Conservation (phyloP, 2,329 filamentous ascomycete genomes). For the Colletotrichum trifolii region DNA sequence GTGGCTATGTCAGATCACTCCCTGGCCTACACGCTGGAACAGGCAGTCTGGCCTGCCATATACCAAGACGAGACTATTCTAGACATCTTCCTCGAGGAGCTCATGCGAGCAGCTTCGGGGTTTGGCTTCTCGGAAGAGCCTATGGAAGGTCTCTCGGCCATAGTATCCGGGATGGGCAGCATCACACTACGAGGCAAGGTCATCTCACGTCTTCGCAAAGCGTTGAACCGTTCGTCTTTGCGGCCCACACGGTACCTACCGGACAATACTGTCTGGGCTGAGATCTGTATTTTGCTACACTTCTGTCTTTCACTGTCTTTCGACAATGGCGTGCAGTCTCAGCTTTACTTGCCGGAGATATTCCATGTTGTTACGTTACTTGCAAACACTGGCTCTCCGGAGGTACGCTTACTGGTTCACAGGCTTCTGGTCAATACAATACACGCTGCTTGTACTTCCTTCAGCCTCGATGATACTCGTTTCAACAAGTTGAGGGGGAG, state of each 20-base stretch:
- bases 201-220: slow-evolving; percentile 73
- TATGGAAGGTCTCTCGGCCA: slow-evolving; percentile 70
- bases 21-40: slow-evolving; percentile 70
- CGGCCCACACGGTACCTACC: slow-evolving; percentile 73
- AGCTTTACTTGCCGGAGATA: slow-evolving; percentile 75
- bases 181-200: slow-evolving; percentile 74
- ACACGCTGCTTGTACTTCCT: slow-evolving; percentile 75
- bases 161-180: slow-evolving; percentile 72
- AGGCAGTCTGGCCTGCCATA: slow-evolving; percentile 73
- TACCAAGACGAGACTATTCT: slow-evolving; percentile 72
- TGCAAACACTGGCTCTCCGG: slow-evolving; percentile 70
- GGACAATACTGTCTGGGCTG: slow-evolving; percentile 76
- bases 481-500: slow-evolving; percentile 66
- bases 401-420: slow-evolving; percentile 69
- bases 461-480: slow-evolving; percentile 69
- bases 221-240: slow-evolving; percentile 73
- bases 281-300: slow-evolving; percentile 74
- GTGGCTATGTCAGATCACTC: slow-evolving; percentile 70
- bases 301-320: slow-evolving; percentile 76
- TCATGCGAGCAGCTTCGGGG: slow-evolving; percentile 70
- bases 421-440: slow-evolving; percentile 74
- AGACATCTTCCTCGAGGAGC: slow-evolving; percentile 75
- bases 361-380: slow-evolving; percentile 79
- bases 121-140: slow-evolving; percentile 69
- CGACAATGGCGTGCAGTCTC: slow-evolving; percentile 73